Evolutionary conservation across 805 yeast genomes (phyloP).

Genomic region (Lachancea meyersii): DNA sequence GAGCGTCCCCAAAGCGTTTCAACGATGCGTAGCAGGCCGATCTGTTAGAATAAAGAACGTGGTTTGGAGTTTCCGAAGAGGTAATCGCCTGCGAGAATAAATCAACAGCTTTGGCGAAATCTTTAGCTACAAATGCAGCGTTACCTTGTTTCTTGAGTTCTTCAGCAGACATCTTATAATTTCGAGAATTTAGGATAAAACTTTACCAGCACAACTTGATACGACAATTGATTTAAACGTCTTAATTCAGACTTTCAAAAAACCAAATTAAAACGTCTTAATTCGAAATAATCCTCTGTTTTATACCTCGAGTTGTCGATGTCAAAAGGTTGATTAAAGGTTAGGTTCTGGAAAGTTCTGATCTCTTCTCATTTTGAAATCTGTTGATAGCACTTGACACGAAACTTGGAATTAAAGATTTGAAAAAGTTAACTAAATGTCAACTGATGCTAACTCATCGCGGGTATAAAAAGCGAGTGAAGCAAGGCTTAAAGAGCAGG

Average conservation of each 20-base stretch:
- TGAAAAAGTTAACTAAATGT: conserved; percentile 18
- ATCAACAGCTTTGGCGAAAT: conserved; percentile 73
- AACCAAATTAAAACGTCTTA: no score
- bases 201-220: background rate
- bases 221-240: no score
- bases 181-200: background rate
- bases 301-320: no score
- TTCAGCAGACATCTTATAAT: conserved; percentile 49
- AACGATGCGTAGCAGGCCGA: conserved; percentile 85
- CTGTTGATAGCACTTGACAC: conserved; percentile 1
- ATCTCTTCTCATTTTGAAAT: background rate
- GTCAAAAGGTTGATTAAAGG: background rate
- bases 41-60: conserved; percentile 88
- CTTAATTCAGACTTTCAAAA: background rate
- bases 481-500: background rate
- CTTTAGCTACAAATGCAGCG: conserved; percentile 84
- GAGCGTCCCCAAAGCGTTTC: conserved; percentile 66
- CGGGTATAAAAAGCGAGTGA: background rate
- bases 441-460: conserved; percentile 11
- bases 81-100: conserved; percentile 82
- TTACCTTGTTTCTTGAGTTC: conserved; percentile 89
- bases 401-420: background rate
- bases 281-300: no score
- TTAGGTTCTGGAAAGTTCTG: conserved; percentile 7
- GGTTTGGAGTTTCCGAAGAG: conserved; percentile 75